Conservation (phyloP, 805 yeast genomes). For the Kodamaea leandrae region DNA sequence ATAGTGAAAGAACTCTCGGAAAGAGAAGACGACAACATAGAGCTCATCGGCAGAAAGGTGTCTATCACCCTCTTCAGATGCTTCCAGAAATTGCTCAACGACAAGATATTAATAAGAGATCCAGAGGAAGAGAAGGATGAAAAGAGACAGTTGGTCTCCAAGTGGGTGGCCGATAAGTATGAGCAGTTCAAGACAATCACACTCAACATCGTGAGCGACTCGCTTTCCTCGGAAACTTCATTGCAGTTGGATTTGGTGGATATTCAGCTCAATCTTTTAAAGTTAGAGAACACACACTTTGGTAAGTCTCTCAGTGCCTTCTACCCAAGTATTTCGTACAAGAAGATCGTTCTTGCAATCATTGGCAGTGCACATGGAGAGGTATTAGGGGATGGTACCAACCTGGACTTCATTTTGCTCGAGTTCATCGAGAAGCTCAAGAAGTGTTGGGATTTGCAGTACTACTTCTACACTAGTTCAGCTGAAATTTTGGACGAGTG, state of each 20-base stretch:
- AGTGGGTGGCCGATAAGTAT: slow-evolving; percentile 65
- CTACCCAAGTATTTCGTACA: slow-evolving; percentile 60
- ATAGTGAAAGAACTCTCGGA: slow-evolving; percentile 18
- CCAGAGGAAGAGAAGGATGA: slow-evolving; percentile 35
- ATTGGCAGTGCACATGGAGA: slow-evolving; percentile 33
- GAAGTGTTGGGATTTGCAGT: slow-evolving; percentile 75
- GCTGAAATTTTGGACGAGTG: slow-evolving; percentile 21
- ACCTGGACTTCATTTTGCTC: slow-evolving; percentile 45
- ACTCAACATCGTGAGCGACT: slow-evolving; percentile 37
- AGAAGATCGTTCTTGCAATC: slow-evolving; percentile 34
- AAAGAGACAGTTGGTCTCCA: slow-evolving; percentile 47
- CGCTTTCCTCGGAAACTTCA: slow-evolving; percentile 45
- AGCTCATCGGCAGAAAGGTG: slow-evolving; percentile 37
- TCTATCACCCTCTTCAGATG: slow-evolving; percentile 42
- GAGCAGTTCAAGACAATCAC: slow-evolving; percentile 48
- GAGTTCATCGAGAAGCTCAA: slow-evolving; percentile 57
- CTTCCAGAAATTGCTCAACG: slow-evolving; percentile 48
- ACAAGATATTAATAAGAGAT: slow-evolving; percentile 35
- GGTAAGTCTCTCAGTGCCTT: slow-evolving; percentile 49
- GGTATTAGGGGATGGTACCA: slow-evolving; percentile 44
- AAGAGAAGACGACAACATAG: slow-evolving; percentile 23
- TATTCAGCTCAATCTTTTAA: slow-evolving; percentile 52
- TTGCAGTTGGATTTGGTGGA: slow-evolving; percentile 56
- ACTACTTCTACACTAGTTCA: slow-evolving; percentile 60
- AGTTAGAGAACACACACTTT: slow-evolving; percentile 53